These are phyloP conservation scores for Venturia oleaginea DNA, from an alignment of 2,329 filamentous ascomycete species.

Conservation along the genomic window DNA sequence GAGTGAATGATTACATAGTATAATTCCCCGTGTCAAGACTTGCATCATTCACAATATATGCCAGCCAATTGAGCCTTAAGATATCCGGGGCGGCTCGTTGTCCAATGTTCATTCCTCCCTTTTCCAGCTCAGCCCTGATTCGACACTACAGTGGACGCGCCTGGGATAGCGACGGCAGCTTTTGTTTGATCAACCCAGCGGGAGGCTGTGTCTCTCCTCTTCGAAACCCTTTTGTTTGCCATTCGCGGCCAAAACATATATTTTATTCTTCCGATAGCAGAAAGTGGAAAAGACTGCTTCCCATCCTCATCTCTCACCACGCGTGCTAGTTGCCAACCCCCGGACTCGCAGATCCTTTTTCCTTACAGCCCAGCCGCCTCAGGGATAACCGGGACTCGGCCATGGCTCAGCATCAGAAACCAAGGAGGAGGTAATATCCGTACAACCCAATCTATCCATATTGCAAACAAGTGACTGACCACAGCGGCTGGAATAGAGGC, in stretches of 20 bases:
- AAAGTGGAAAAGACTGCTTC: neutral
- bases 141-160: neutral
- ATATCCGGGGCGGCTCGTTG: neutral
- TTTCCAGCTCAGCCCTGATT: neutral
- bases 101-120: neutral
- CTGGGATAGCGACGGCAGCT: neutral
- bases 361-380: neutral
- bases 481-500: neutral
- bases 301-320: neutral
- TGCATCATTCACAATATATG: neutral
- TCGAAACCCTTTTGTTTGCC: neutral
- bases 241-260: neutral
- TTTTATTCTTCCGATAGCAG: constrained; percentile 7
- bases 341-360: neutral
- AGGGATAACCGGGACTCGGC: neutral
- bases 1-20: neutral
- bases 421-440: neutral
- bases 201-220: neutral
- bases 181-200: neutral
- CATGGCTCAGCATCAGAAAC: constrained; percentile 8
- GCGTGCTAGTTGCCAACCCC: neutral
- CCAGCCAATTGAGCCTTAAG: neutral
- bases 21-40: neutral
- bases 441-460: constrained; percentile 5
- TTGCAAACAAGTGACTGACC: neutral